Conservation (phyloP, 306 rosid genomes). For the Trifolium repens region DNA sequence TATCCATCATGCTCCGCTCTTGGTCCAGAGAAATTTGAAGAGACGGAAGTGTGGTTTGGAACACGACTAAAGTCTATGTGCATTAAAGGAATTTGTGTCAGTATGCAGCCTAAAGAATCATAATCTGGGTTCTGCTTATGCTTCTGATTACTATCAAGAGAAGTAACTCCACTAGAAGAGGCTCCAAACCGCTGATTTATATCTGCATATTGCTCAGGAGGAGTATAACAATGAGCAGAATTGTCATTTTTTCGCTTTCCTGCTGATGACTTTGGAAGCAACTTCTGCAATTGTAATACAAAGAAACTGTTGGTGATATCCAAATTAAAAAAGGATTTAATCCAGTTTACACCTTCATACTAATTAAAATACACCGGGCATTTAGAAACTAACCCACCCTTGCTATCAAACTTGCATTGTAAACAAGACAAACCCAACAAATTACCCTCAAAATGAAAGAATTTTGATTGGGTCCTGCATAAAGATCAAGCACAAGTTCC, state of each 20-base stretch:
- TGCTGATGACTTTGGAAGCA: slow-evolving; percentile 46
- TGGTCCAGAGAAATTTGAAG: slow-evolving; percentile 50
- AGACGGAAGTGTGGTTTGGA: slow-evolving; percentile 43
- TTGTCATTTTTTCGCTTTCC: slow-evolving; percentile 49
- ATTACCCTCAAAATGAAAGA: slow-evolving; percentile 26
- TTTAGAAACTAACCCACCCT: slow-evolving; percentile 28
- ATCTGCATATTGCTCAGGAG: slow-evolving; percentile 45
- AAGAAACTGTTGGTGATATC: slow-evolving; percentile 16
- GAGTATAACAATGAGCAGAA: slow-evolving; percentile 41
- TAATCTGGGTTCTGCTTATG: slow-evolving; percentile 43
- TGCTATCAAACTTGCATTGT: slow-evolving; percentile 30
- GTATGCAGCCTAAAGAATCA: slow-evolving; percentile 50
- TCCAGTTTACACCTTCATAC: slow-evolving; percentile 17
- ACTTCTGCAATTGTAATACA: slow-evolving; percentile 51
- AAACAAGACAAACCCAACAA: slow-evolving; percentile 28
- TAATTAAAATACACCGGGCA: slow-evolving; percentile 22
- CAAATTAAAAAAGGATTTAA: slow-evolving; percentile 12
- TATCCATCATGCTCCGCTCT: slow-evolving; percentile 46
- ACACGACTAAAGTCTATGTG: slow-evolving; percentile 44
- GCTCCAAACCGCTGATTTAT: slow-evolving; percentile 46
- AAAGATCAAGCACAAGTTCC: slow-evolving; percentile 31
- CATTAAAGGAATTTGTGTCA: slow-evolving; percentile 38
- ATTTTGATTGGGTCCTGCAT: slow-evolving; percentile 13
- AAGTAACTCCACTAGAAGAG: slow-evolving; percentile 48
- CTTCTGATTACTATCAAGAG: slow-evolving; percentile 49